Percentiles rank a stretch among this genome's conserved stretches.
Evolutionary conservation across 192 early-diverging fungal genomes (phyloP).

Genomic region (Backusella morwellensis): DNA sequence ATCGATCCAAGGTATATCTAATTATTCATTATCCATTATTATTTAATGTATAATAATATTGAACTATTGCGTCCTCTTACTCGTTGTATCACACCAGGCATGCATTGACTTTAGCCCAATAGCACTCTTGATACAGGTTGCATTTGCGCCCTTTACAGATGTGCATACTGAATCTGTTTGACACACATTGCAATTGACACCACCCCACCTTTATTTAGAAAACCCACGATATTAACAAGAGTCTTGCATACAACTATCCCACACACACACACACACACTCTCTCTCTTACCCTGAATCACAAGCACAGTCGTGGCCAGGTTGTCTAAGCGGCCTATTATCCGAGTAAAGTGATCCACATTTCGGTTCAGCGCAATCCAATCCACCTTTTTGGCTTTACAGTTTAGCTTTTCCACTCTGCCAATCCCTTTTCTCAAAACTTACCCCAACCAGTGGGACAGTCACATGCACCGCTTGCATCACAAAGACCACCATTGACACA

Average conservation of each 20-base stretch:
- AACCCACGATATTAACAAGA: background rate
- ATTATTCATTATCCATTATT: background rate
- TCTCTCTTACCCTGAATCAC: conserved; percentile 32
- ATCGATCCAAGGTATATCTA: conserved; percentile 46
- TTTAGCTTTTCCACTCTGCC: background rate
- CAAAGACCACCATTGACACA: conserved; percentile 41
- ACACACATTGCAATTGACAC: conserved; percentile 87
- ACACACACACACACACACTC: background rate
- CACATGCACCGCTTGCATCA: conserved; percentile 53
- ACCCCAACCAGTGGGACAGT: conserved; percentile 67
- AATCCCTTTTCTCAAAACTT: background rate
- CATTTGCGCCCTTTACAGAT: conserved; percentile 21
- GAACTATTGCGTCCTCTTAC: conserved; percentile 13
- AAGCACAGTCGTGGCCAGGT: conserved; percentile 19
- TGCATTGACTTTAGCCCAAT: conserved; percentile 35
- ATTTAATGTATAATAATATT: background rate
- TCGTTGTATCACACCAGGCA: conserved; percentile 38
- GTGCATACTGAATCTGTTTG: conserved; percentile 26
- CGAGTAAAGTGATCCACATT: conserved; percentile 30
- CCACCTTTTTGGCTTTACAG: conserved; percentile 11
- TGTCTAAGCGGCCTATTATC: conserved; percentile 18
- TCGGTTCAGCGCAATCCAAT: conserved; percentile 27
- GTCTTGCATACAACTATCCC: background rate
- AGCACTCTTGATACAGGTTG: conserved; percentile 36
- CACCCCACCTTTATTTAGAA: conserved; percentile 58